Conservation (phyloP, 371 early-diverging fungal species). For the Mortierella sp. region DNA sequence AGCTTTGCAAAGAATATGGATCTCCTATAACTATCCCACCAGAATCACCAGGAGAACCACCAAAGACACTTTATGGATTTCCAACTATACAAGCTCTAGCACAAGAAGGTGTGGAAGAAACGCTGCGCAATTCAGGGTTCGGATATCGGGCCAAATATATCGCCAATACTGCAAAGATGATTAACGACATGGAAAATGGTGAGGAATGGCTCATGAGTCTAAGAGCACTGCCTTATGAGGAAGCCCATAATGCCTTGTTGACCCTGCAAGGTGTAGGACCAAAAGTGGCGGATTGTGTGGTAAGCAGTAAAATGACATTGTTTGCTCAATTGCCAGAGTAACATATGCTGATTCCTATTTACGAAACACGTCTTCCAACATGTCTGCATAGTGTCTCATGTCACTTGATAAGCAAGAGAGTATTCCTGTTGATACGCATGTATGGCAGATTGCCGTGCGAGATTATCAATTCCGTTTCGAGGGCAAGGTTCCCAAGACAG, state of each 20-base stretch:
- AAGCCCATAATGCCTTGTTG: constrained; percentile 73
- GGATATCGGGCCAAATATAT: constrained; percentile 97
- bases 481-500: constrained; percentile 66
- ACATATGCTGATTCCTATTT: too few relatives aligned
- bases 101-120: constrained; percentile 69
- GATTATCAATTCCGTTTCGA: constrained; percentile 75
- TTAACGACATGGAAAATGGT: constrained; percentile 63
- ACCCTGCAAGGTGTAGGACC: constrained; percentile 86
- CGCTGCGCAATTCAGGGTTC: constrained; percentile 86
- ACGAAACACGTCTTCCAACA: background rate
- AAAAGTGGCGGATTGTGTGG: constrained; percentile 99
- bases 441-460: constrained; percentile 88
- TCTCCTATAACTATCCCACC: constrained; percentile 62
- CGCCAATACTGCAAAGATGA: constrained; percentile 70
- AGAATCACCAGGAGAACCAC: constrained; percentile 22
- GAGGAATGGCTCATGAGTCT: constrained; percentile 74
- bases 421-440: constrained; percentile 97
- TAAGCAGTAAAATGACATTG: constrained; percentile 42
- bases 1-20: constrained; percentile 78
- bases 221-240: constrained; percentile 65
- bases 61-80: constrained; percentile 75
- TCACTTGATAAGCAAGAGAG: constrained; percentile 83
- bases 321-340: background rate
- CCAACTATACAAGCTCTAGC: constrained; percentile 72
- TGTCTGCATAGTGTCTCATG: constrained; percentile 72